Base-by-base conservation (phyloP, 1,284 basidiomycete species). In the Singerocomus rubriflavus region DNA sequence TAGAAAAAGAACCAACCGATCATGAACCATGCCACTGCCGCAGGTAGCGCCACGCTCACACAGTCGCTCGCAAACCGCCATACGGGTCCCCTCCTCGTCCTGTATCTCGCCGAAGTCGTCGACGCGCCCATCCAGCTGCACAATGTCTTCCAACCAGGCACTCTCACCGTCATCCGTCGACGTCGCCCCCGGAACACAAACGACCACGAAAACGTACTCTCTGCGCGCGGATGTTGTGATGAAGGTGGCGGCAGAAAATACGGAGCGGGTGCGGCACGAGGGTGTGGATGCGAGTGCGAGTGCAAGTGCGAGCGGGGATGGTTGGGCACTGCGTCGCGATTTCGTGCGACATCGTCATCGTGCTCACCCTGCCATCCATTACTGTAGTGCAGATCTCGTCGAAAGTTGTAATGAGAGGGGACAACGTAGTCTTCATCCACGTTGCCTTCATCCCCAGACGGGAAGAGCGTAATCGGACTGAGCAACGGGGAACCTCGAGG, bases 301-400 rank as follows among this genome's bases (percentile, higher is more conserved):
- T 21, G 21, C 21, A 4, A 21, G 21, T 21, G 21, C 1, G 33
- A 6, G 26, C 36, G 45, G 6, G 38, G 29, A 27, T 44, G 56
- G 11, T 30, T 47, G 4, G 6, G 17, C 4, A 1, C 31, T 8
- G 21, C 25, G 39, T 37, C 38, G 10, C 17, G 41, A 11, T 33
- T 46, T 12, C 41, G 46, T 13, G 39, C n/a, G 1, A 14, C 31
- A 16, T 58, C 44, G 36, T 53, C 50, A 21, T 61, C 57, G 39
- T 64, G 53, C 32, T 55, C 56, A 31, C 46, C 52, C 3, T 55
- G 49, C 65, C 63, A 64, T 38, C 55, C 55, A 14, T 14, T 31
- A 12, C 30, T 27, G 34, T 77, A 49, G 75, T 68, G 49, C 77
- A 66, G 47, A 73, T 78, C 63, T 74, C 77, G 44, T 76, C 80